These are phyloP conservation scores for Rheum nobile DNA, from an alignment of 148 eudicot species.

Conservation along the genomic window DNA sequence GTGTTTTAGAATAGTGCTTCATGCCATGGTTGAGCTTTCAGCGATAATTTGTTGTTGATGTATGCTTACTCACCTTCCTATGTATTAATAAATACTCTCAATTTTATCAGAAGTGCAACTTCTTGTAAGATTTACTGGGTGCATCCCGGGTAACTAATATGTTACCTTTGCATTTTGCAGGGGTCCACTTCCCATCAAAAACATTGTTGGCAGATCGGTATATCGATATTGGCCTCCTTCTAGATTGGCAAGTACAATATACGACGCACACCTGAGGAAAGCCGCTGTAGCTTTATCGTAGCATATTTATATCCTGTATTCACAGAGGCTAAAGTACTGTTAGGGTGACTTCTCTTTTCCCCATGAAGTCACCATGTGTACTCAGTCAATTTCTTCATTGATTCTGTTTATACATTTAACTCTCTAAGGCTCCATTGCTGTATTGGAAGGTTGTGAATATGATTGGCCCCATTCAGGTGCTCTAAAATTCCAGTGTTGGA, in stretches of 20 bases:
- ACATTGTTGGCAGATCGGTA: constrained; percentile 57
- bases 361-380: background rate
- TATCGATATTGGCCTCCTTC: constrained; percentile 70
- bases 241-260: constrained; percentile 30
- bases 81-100: background rate
- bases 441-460: constrained; percentile 7
- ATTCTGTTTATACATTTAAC: background rate
- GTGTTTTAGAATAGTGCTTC: background rate
- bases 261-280: background rate
- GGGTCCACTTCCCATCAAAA: constrained; percentile 65
- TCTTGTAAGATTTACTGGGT: background rate
- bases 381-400: background rate
- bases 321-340: background rate
- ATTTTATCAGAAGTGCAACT: background rate
- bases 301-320: background rate
- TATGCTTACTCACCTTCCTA: background rate
- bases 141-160: background rate
- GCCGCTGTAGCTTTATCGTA: background rate
- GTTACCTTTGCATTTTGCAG: constrained; percentile 17
- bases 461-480: constrained; percentile 6
- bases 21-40: too few relatives aligned
- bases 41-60: too few relatives aligned
- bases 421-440: background rate
- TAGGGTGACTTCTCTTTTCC: constrained; percentile 2
- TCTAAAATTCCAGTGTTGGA: background rate